phyloP scores from a whole-genome alignment of 352 stramenopile genomes.

The Thalassiosira hispida region DNA sequence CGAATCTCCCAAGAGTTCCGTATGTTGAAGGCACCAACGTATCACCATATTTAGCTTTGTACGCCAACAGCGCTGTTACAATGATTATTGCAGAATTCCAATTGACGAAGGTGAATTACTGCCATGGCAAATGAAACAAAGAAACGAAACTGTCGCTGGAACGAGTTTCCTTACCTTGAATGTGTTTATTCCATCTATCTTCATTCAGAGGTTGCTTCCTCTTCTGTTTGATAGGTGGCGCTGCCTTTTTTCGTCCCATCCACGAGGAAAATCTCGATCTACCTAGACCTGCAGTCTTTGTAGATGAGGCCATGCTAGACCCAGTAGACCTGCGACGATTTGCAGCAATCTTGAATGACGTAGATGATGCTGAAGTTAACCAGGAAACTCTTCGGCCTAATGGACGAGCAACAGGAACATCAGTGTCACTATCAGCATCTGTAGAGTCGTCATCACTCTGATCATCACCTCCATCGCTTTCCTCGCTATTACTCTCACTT shows the following conservation, averaged over 20 bases:
- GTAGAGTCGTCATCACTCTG: too few species aligned
- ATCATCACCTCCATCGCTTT: too few species aligned
- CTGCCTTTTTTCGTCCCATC: conserved; percentile 13
- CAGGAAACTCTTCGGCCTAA: too few species aligned
- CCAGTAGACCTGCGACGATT: too few species aligned
- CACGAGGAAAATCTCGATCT: too few species aligned
- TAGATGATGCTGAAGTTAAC: too few species aligned
- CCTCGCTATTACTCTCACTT: too few species aligned
- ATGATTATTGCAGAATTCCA: background rate
- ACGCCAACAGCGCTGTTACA: conserved; percentile 7
- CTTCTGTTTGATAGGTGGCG: background rate
- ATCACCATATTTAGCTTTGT: conserved; percentile 17
- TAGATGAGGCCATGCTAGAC: too few species aligned
- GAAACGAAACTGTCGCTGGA: background rate
- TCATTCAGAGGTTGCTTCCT: conserved; percentile 12
- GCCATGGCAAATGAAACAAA: background rate
- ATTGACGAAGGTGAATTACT: background rate
- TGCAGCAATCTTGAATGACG: too few species aligned
- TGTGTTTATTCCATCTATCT: conserved; percentile 12
- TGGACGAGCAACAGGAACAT: too few species aligned
- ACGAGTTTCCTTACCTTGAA: conserved; percentile 6
- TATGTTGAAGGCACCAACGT: conserved; percentile 9
- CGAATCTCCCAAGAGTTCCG: conserved; percentile 9
- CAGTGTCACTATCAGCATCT: too few species aligned
- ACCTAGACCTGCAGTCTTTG: too few species aligned